A percentile compares a stretch with the other conserved stretches of the same genome.
phyloP scores from a whole-genome alignment of 306 rosid genomes.

The Purshia tridentata region DNA sequence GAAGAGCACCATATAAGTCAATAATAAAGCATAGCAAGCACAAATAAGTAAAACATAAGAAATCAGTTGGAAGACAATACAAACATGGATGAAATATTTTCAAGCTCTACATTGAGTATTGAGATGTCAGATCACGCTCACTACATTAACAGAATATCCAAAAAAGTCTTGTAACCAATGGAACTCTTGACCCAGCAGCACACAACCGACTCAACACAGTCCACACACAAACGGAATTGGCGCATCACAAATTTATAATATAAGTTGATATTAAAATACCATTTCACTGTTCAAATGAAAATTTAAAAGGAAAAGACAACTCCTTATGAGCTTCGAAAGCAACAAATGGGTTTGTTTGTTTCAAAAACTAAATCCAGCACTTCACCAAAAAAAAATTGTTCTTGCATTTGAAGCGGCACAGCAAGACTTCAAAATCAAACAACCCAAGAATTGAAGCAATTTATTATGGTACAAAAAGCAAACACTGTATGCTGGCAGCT shows the following conservation, averaged over 20 bases:
- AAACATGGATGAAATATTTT: not conserved
- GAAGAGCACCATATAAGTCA: not conserved
- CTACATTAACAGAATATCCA: not conserved
- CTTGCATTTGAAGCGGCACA: not conserved
- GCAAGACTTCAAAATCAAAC: not conserved
- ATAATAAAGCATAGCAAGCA: not conserved
- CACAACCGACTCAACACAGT: not conserved
- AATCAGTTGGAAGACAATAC: not conserved
- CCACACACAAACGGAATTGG: not conserved
- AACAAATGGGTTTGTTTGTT: not conserved
- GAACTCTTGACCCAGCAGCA: not conserved
- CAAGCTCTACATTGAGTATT: not conserved
- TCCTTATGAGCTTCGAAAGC: constrained; percentile 7
- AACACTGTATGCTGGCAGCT: not conserved
- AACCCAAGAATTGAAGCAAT: not conserved
- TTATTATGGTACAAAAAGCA: not conserved
- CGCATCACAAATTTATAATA: not conserved
- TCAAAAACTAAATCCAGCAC: not conserved
- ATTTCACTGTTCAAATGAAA: not conserved
- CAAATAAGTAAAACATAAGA: not conserved
- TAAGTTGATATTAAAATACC: not conserved
- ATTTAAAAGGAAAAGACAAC: not conserved
- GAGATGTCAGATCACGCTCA: not conserved
- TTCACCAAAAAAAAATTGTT: not conserved
- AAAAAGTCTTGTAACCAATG: not conserved